Evolutionary conservation across 257 asterid genomes (phyloP).

Genomic region (Sherardia arvensis): DNA sequence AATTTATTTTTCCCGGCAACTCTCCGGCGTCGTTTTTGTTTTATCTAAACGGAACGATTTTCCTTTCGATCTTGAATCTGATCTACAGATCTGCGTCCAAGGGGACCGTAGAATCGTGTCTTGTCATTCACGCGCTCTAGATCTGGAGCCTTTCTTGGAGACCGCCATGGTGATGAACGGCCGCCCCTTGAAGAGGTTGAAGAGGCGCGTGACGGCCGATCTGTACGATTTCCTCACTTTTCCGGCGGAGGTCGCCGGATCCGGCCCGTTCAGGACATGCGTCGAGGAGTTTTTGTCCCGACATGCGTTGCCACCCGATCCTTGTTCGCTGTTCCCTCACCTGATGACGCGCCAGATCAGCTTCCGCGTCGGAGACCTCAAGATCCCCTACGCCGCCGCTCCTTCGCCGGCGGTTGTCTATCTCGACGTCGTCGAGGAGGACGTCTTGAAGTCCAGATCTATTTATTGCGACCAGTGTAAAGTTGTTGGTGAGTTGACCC

Average conservation of each 20-base stretch:
- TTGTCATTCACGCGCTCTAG: slow-evolving; percentile 2
- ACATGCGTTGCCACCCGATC: slow-evolving; percentile 73
- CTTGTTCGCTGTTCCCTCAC: slow-evolving; percentile 72
- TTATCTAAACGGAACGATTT: neutral
- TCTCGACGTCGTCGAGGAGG: slow-evolving; percentile 88
- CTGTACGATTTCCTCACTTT: slow-evolving; percentile 58
- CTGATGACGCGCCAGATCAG: slow-evolving; percentile 81
- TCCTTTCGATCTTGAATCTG: neutral
- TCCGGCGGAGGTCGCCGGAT: slow-evolving; percentile 34
- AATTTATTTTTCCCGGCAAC: slow-evolving; percentile 8
- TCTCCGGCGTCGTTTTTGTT: neutral
- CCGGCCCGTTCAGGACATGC: slow-evolving; percentile 49
- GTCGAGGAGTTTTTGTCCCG: slow-evolving; percentile 43
- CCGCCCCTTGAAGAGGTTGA: slow-evolving; percentile 48
- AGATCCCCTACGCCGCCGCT: slow-evolving; percentile 34
- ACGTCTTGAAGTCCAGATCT: slow-evolving; percentile 83
- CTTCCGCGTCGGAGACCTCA: slow-evolving; percentile 66
- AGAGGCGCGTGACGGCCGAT: slow-evolving; percentile 73
- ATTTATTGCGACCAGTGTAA: slow-evolving; percentile 97
- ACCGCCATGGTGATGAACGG: slow-evolving; percentile 58
- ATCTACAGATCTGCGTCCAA: neutral
- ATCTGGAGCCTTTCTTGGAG: too few relatives aligned
- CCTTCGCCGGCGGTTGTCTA: slow-evolving; percentile 45
- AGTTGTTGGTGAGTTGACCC: slow-evolving; percentile 85
- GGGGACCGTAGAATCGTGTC: neutral